A percentile compares a stretch with the other conserved stretches of the same genome.
These are phyloP conservation scores for Plantago ovata DNA, from an alignment of 257 asterid genomes.

Conservation along the genomic window DNA sequence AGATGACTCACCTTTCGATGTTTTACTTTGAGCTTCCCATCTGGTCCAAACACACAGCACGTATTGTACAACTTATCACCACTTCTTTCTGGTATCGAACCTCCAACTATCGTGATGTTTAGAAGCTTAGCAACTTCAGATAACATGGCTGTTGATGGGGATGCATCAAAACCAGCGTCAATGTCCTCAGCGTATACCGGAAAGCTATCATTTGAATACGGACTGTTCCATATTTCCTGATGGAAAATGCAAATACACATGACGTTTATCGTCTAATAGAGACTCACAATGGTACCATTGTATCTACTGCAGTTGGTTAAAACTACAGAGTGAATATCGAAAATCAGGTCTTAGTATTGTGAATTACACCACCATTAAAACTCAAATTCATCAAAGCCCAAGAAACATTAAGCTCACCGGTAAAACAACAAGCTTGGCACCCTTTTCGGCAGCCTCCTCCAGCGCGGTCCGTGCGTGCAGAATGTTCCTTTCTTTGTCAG, in stretches of 20 bases:
- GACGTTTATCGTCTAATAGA: background rate
- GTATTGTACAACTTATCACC: conserved; percentile 85
- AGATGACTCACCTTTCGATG: conserved; percentile 74
- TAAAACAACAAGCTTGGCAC: conserved; percentile 80
- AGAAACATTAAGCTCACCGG: conserved; percentile 49
- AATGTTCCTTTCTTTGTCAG: conserved; percentile 80
- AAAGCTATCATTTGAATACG: conserved; percentile 91
- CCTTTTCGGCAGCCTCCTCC: conserved; percentile 84
- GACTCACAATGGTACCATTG: background rate
- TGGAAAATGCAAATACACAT: conserved; percentile 9
- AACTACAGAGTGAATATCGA: background rate
- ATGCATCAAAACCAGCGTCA: conserved; percentile 80
- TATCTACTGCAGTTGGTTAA: background rate
- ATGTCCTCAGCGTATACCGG: conserved; percentile 93
- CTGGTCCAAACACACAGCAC: conserved; percentile 84
- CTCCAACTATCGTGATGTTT: conserved; percentile 80
- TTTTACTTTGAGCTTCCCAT: conserved; percentile 86
- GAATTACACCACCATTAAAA: background rate
- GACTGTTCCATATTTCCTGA: conserved; percentile 98
- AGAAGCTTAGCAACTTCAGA: conserved; percentile 70
- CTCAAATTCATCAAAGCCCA: background rate
- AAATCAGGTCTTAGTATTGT: background rate
- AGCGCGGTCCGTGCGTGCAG: conserved; percentile 63
- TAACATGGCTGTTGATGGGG: conserved; percentile 94
- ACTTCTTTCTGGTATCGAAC: conserved; percentile 86